Percentiles rank a stretch among this genome's conserved stretches.
Evolutionary conservation across 371 early-diverging fungal genomes (phyloP).

Genomic region (Mortierella sp.): DNA sequence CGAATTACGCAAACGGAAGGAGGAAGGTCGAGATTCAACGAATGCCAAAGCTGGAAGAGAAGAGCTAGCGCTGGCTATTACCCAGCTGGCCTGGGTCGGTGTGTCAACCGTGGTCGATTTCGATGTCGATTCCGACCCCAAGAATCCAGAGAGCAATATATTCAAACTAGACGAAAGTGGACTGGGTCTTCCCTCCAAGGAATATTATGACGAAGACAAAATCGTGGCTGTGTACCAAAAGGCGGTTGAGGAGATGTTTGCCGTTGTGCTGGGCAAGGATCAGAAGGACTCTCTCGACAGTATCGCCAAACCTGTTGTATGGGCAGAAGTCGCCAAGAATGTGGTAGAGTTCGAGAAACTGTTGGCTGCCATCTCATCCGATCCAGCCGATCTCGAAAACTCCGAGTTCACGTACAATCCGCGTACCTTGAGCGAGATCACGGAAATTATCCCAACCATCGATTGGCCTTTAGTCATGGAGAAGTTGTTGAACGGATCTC

Average conservation of each 20-base stretch:
- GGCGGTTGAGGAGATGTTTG: constrained; percentile 54
- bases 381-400: constrained; percentile 65
- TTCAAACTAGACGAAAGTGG: constrained; percentile 62
- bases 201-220: constrained; percentile 64
- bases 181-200: constrained; percentile 67
- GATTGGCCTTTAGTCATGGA: constrained; percentile 61
- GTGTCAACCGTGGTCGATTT: constrained; percentile 55
- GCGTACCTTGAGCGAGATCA: constrained; percentile 55
- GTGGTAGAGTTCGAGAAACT: constrained; percentile 66
- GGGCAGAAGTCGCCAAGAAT: constrained; percentile 56
- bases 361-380: constrained; percentile 58
- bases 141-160: constrained; percentile 60
- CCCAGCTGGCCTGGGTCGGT: constrained; percentile 38
- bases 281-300: constrained; percentile 1
- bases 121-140: constrained; percentile 60
- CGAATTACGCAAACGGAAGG: not conserved
- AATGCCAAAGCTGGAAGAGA: constrained; percentile 9
- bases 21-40: not conserved
- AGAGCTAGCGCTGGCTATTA: constrained; percentile 28
- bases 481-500: constrained; percentile 44
- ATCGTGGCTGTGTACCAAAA: constrained; percentile 55
- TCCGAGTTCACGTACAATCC: constrained; percentile 67
- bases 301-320: not conserved
- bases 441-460: constrained; percentile 55
- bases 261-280: constrained; percentile 37